phyloP scores from a whole-genome alignment of 2,329 filamentous ascomycete species.

The Trichoderma semiorbis region DNA sequence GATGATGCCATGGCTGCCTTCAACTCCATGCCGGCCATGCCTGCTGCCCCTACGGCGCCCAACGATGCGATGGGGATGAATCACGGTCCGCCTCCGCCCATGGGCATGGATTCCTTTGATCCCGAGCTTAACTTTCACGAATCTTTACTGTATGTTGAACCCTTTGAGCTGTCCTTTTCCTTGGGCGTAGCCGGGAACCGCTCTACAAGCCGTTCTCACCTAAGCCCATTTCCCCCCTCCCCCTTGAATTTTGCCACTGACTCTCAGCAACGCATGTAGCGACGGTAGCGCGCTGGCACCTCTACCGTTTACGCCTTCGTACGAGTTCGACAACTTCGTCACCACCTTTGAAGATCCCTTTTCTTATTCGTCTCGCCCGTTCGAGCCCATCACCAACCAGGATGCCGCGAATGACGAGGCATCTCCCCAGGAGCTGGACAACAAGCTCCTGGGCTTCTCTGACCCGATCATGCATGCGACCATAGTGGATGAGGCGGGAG shows the following conservation, averaged over 20 bases:
- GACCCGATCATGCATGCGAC: constrained; percentile 57
- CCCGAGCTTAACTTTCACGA: constrained; percentile 54
- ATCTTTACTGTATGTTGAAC: constrained; percentile 49
- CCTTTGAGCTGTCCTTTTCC: background rate
- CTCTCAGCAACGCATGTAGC: constrained; percentile 23
- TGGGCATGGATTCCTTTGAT: constrained; percentile 51
- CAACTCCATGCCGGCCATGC: constrained; percentile 53
- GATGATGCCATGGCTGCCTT: constrained; percentile 56
- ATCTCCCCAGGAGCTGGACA: constrained; percentile 57
- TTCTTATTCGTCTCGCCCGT: constrained; percentile 51
- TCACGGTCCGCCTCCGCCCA: constrained; percentile 34
- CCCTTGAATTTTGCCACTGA: constrained; percentile 15
- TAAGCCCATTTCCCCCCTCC: background rate
- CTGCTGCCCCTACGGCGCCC: constrained; percentile 37
- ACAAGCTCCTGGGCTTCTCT: constrained; percentile 73
- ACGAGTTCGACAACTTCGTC: constrained; percentile 59
- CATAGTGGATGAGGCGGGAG: constrained; percentile 63
- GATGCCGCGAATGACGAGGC: constrained; percentile 45
- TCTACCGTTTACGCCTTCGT: constrained; percentile 55
- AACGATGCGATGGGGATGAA: constrained; percentile 48
- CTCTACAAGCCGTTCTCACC: background rate
- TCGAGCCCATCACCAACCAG: constrained; percentile 42
- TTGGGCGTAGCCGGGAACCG: background rate
- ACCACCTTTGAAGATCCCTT: constrained; percentile 65
- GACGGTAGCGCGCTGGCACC: constrained; percentile 34